Conservation (phyloP, 352 stramenopile species). For the Phytopythium mirpurense region DNA sequence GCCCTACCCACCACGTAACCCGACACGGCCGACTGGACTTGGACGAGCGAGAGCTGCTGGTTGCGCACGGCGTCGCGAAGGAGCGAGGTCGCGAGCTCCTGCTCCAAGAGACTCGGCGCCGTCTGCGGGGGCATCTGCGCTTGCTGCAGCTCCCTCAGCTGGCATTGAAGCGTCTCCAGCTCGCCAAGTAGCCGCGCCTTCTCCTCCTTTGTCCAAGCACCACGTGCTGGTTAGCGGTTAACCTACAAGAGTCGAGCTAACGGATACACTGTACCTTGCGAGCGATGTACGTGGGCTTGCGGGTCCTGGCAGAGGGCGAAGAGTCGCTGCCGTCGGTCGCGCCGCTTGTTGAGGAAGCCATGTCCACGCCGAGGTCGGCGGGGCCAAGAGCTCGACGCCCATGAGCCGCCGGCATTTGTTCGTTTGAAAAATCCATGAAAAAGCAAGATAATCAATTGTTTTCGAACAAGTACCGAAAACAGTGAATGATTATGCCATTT, state of each 20-base stretch:
- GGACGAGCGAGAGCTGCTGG: constrained; percentile 20
- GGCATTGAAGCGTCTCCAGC: constrained; percentile 16
- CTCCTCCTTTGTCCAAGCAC: constrained; percentile 18
- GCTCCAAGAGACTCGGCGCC: background rate
- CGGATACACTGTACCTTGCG: constrained; percentile 11
- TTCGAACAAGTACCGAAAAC: too few species aligned
- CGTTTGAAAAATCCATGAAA: too few species aligned
- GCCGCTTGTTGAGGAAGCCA: too few species aligned
- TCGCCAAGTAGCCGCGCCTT: constrained; percentile 18
- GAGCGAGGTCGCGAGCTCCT: background rate
- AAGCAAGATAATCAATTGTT: too few species aligned
- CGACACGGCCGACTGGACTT: constrained; percentile 15
- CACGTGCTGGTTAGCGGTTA: background rate
- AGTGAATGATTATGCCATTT: too few species aligned
- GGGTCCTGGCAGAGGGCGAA: background rate
- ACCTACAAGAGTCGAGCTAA: background rate
- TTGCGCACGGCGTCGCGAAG: constrained; percentile 16
- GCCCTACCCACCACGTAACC: constrained; percentile 7
- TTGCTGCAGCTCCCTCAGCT: background rate
- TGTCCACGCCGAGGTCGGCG: too few species aligned
- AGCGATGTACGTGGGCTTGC: constrained; percentile 15
- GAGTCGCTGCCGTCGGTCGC: too few species aligned
- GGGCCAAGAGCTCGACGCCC: too few species aligned
- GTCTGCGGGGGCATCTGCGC: background rate
- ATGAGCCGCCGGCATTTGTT: too few species aligned